Evolutionary conservation across 805 yeast genomes (phyloP).

Genomic region (Candida suzukii): DNA sequence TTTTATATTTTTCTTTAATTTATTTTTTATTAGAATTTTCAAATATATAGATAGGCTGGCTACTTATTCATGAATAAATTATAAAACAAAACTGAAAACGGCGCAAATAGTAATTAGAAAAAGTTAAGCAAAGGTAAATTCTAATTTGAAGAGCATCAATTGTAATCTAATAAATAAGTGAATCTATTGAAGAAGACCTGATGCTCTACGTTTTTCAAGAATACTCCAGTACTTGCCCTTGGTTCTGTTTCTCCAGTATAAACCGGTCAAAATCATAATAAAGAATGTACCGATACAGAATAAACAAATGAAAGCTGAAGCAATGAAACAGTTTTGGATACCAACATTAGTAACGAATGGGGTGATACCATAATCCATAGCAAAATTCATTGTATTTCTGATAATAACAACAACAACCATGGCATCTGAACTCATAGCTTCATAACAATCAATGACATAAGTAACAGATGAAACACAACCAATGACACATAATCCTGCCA

Average conservation of each 20-base stretch:
- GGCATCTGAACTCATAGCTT: conserved; percentile 45
- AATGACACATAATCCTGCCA: conserved; percentile 48
- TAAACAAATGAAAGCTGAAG: conserved; percentile 46
- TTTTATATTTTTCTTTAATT: no score
- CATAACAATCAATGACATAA: conserved; percentile 50
- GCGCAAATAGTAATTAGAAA: no score
- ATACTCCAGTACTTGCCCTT: conserved; percentile 28
- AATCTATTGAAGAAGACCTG: conserved; percentile 8
- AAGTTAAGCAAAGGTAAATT: no score
- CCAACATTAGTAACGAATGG: conserved; percentile 51
- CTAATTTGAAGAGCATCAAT: no score
- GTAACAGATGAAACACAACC: conserved; percentile 46
- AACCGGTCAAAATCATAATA: conserved; percentile 29
- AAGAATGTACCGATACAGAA: conserved; percentile 39
- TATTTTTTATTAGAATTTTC: no score
- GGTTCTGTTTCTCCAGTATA: conserved; percentile 28
- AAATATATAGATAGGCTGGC: no score
- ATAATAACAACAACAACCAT: conserved; percentile 50
- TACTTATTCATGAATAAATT: no score
- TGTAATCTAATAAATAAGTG: background rate
- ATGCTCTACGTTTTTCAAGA: conserved; percentile 19
- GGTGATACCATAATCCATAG: conserved; percentile 52
- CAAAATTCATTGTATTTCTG: conserved; percentile 54
- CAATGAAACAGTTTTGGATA: conserved; percentile 47
- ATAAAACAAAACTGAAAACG: no score